Conservation (phyloP, 2,329 filamentous ascomycete genomes). For the Cryphonectria parasitica region DNA sequence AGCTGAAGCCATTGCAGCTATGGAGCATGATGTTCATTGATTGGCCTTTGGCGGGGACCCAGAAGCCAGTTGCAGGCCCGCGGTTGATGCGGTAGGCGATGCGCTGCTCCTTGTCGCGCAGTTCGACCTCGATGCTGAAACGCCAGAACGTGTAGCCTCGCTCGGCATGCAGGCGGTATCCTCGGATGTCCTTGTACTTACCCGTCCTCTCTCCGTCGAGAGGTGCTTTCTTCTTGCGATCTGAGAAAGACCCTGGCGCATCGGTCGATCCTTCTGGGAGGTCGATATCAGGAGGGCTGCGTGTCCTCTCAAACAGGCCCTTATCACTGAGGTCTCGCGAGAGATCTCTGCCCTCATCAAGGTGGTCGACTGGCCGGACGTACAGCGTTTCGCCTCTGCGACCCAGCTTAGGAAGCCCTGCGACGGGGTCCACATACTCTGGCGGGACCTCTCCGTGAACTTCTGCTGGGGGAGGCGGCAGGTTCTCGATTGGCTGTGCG, state of each 20-base stretch:
- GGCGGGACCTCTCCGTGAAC: slow-evolving; percentile 70
- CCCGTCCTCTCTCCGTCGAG: slow-evolving; percentile 80
- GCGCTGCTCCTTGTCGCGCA: slow-evolving; percentile 75
- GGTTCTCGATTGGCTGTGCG: slow-evolving; percentile 79
- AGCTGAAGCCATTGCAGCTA: slow-evolving; percentile 94
- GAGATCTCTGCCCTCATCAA: slow-evolving; percentile 77
- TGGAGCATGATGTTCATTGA: slow-evolving; percentile 99
- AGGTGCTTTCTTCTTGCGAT: slow-evolving; percentile 54
- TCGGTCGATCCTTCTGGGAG: slow-evolving; percentile 50
- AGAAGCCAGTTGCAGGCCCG: slow-evolving; percentile 87
- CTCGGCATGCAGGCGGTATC: slow-evolving; percentile 81
- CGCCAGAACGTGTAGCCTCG: slow-evolving; percentile 94
- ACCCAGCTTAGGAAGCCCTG: slow-evolving; percentile 83
- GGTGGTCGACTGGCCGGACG: slow-evolving; percentile 84
- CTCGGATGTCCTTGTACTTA: slow-evolving; percentile 82
- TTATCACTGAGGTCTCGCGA: slow-evolving; percentile 79
- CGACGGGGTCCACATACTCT: slow-evolving; percentile 87
- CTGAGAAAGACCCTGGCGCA: slow-evolving; percentile 56
- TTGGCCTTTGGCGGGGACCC: slow-evolving; percentile 83
- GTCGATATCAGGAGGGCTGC: slow-evolving; percentile 54
- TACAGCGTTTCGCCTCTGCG: slow-evolving; percentile 85
- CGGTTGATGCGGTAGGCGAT: slow-evolving; percentile 96
- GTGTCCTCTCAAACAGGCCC: slow-evolving; percentile 77
- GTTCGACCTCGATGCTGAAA: slow-evolving; percentile 92
- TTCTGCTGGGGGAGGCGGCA: slow-evolving; percentile 76